These are phyloP conservation scores for Cladophialophora psammophila DNA, from an alignment of 2,329 filamentous ascomycete genomes.

Conservation along the genomic window DNA sequence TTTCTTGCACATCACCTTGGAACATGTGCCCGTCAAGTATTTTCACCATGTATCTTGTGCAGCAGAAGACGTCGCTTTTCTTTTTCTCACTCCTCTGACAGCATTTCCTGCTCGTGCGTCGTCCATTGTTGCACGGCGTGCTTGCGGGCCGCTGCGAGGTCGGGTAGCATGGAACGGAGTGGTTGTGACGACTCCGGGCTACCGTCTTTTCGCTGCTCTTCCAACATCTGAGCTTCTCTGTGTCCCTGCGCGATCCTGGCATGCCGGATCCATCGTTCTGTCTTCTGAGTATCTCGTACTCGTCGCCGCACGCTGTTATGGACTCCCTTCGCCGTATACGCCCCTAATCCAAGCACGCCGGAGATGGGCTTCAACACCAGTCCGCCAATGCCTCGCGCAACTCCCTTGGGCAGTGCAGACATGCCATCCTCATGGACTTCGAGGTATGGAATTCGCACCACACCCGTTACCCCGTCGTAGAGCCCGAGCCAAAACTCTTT, in stretches of 20 bases:
- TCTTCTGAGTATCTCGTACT: conserved; percentile 44
- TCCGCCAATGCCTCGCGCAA: conserved; percentile 56
- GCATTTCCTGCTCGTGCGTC: conserved; percentile 28
- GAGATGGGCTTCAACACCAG: conserved; percentile 56
- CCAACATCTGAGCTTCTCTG: conserved; percentile 29
- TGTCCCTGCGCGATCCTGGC: conserved; percentile 39
- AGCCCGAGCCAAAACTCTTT: conserved; percentile 56
- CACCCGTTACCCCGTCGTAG: conserved; percentile 54
- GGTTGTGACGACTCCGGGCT: not conserved
- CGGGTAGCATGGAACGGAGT: not conserved
- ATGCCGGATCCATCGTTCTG: conserved; percentile 48
- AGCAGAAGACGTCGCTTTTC: conserved; percentile 21
- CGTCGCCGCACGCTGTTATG: conserved; percentile 52
- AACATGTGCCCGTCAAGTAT: not conserved
- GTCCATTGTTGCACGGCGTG: conserved; percentile 35
- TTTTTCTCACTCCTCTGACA: conserved; percentile 30
- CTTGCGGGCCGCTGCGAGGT: conserved; percentile 33
- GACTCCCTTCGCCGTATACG: conserved; percentile 53
- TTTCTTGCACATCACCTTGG: not conserved
- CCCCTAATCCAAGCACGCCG: conserved; percentile 52
- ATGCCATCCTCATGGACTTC: conserved; percentile 53
- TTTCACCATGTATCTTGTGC: conserved; percentile 5
- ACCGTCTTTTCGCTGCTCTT: conserved; percentile 13
- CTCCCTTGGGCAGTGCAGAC: conserved; percentile 52
- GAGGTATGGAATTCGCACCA: conserved; percentile 53